A percentile compares a stretch with the other conserved stretches of the same genome.
Conservation (phyloP, 1,284 basidiomycete genomes). For the Lentinula novae-zelandiae region DNA sequence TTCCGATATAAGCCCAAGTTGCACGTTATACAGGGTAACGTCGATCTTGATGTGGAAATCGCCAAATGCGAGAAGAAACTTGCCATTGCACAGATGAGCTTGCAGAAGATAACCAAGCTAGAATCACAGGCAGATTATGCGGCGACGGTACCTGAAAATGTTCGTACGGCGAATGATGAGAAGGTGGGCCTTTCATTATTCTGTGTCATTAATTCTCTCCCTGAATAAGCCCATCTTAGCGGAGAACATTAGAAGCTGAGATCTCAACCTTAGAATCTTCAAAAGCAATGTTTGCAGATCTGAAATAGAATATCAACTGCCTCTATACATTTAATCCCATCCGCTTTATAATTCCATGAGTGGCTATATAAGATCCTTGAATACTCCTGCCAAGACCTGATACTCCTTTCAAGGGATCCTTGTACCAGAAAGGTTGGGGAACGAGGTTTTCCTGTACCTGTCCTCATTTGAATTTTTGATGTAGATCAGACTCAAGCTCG, state of each 20-base stretch:
- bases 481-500: not conserved
- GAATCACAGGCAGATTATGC: conserved; percentile 75
- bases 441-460: not conserved
- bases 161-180: conserved; percentile 71
- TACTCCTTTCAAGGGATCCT: not conserved
- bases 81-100: conserved; percentile 61
- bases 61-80: conserved; percentile 87
- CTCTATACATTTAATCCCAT: not conserved
- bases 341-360: not conserved
- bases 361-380: not conserved
- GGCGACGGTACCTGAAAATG: conserved; percentile 74
- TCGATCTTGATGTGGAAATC: conserved; percentile 83
- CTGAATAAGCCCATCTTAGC: conserved; percentile 31
- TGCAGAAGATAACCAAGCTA: conserved; percentile 77
- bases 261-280: conserved; percentile 55
- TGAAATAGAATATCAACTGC: conserved; percentile 29
- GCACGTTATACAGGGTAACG: conserved; percentile 59
- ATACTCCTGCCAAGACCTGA: not conserved
- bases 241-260: conserved; percentile 62
- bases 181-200: conserved; percentile 49
- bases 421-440: not conserved
- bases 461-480: not conserved
- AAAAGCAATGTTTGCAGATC: conserved; percentile 56
- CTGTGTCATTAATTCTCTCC: not conserved
- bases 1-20: not conserved